Evolutionary conservation across 2,329 filamentous ascomycete species (phyloP).

Genomic region (Sordariomycetes sp.): DNA sequence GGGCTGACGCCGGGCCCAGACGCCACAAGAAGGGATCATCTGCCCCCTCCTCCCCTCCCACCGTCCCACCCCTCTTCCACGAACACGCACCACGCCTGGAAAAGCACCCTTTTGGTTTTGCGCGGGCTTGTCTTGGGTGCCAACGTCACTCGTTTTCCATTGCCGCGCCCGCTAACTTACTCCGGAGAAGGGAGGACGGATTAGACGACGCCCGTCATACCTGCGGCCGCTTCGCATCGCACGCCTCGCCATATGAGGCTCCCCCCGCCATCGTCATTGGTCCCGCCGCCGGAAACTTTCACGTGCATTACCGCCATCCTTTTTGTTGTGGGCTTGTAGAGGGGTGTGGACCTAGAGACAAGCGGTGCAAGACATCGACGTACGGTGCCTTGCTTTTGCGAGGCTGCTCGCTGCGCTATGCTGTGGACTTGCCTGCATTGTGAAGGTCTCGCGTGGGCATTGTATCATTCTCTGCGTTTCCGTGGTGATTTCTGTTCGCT

Average conservation of each 20-base stretch:
- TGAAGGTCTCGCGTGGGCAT: too few relatives aligned
- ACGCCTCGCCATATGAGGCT: neutral
- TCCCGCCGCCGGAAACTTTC: too few relatives aligned
- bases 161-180: neutral
- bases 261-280: too few relatives aligned
- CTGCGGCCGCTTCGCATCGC: neutral
- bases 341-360: too few relatives aligned
- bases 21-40: neutral
- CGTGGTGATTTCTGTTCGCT: too few relatives aligned
- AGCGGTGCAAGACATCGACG: too few relatives aligned
- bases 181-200: neutral
- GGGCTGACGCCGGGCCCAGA: neutral
- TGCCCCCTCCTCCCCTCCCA: neutral
- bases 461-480: too few relatives aligned
- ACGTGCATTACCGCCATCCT: too few relatives aligned
- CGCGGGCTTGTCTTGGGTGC: neutral
- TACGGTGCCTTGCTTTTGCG: too few relatives aligned
- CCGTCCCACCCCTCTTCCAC: neutral
- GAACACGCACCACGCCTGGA: neutral
- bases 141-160: neutral
- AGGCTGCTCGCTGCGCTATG: too few relatives aligned
- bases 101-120: neutral
- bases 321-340: too few relatives aligned
- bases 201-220: neutral
- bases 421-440: too few relatives aligned